A percentile compares a stretch with the other conserved stretches of the same genome.
Conservation (phyloP, 257 asterid genomes). For the Linderniella brevidens region DNA sequence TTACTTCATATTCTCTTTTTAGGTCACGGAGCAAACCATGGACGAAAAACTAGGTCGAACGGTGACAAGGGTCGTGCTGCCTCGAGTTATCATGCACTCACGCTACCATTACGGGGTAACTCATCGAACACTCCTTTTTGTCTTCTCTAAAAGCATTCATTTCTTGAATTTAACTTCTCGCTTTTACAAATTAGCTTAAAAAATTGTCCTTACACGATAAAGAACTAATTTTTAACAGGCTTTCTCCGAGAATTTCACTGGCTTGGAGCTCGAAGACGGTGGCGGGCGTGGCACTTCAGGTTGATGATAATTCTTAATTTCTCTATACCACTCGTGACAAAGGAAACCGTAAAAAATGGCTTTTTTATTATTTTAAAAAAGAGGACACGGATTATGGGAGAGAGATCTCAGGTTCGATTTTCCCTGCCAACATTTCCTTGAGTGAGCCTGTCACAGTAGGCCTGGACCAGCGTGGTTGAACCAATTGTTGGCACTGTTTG, state of each 20-base stretch:
- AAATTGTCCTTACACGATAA: not conserved
- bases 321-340: not conserved
- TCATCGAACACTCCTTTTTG: not conserved
- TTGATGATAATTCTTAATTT: conserved; percentile 13
- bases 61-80: conserved; percentile 63
- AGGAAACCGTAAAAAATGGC: too few species aligned
- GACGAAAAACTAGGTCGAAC: conserved; percentile 65
- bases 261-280: conserved; percentile 79
- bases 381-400: too few species aligned
- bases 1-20: not conserved
- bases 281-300: conserved; percentile 92
- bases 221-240: conserved; percentile 24
- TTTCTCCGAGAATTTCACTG: conserved; percentile 63
- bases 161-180: conserved; percentile 3
- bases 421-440: too few species aligned
- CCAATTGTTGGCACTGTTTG: too few species aligned
- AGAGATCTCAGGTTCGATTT: too few species aligned
- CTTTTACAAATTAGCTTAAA: too few species aligned
- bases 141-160: not conserved
- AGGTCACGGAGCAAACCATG: conserved; percentile 54
- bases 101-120: conserved; percentile 61
- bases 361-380: not conserved
- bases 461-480: too few species aligned
- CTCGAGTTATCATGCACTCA: conserved; percentile 66
- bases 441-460: too few species aligned